Conservation (phyloP, 768 basidiomycete species). For the Boletus vinaceobasis region DNA sequence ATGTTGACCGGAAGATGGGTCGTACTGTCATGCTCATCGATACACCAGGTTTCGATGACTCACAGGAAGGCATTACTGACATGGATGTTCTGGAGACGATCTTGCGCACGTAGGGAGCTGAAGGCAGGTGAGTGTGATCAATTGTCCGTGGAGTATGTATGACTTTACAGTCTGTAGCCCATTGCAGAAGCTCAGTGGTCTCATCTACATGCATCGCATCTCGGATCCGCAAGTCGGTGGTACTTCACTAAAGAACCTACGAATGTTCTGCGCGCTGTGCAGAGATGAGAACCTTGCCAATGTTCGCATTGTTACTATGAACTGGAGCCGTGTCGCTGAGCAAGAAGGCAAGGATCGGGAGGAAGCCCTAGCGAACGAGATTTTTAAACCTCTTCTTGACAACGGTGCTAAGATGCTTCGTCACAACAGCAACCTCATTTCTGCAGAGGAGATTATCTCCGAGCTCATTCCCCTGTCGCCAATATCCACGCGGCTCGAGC, state of each 20-base stretch:
- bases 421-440: background rate
- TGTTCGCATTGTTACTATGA: background rate
- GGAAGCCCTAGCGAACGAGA: background rate
- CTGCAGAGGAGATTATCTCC: background rate
- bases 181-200: background rate
- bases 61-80: background rate
- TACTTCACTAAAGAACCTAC: background rate
- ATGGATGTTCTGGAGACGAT: background rate
- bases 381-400: background rate
- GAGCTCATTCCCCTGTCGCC: background rate
- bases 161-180: background rate
- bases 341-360: background rate
- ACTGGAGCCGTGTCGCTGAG: background rate
- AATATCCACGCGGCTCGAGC: background rate
- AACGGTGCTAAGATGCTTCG: background rate
- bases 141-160: background rate
- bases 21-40: background rate
- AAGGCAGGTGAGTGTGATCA: background rate
- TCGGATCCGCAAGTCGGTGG: background rate
- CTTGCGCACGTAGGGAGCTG: background rate
- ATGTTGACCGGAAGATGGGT: background rate
- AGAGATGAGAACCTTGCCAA: background rate
- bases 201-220: background rate
- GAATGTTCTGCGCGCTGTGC: background rate
- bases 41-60: background rate